phyloP scores from a whole-genome alignment of 768 basidiomycete genomes.

The Guyanaporus albipodus region DNA sequence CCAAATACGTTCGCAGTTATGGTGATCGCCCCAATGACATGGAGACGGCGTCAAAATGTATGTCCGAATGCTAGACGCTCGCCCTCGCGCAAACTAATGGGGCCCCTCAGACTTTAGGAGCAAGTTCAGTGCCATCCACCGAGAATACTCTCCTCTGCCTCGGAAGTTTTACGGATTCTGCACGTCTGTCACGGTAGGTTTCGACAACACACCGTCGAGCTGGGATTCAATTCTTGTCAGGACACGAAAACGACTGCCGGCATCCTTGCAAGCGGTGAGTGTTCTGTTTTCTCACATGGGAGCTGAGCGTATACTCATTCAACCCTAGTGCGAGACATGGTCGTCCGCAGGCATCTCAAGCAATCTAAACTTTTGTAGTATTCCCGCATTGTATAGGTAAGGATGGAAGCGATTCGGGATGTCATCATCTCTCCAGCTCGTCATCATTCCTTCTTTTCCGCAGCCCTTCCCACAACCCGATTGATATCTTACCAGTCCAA shows the following conservation, averaged over 20 bases:
- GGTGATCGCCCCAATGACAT: conserved; percentile 65
- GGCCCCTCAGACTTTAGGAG: conserved; percentile 54
- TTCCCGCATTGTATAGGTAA: conserved; percentile 5
- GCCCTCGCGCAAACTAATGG: not conserved
- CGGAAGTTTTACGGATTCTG: conserved; percentile 77
- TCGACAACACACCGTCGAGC: not conserved
- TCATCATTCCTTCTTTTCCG: not conserved
- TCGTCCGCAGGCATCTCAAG: conserved; percentile 72
- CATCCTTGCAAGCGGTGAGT: conserved; percentile 70
- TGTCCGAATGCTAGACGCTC: conserved; percentile 19
- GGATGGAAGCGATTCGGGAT: not conserved
- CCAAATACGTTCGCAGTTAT: conserved; percentile 70
- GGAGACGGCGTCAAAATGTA: conserved; percentile 65
- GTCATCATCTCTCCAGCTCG: not conserved
- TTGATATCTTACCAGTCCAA: conserved; percentile 4
- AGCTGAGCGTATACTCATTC: conserved; percentile 1
- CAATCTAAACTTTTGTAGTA: conserved; percentile 63
- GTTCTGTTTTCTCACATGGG: not conserved
- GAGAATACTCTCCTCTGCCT: conserved; percentile 70
- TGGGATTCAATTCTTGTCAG: conserved; percentile 28
- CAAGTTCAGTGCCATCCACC: conserved; percentile 72
- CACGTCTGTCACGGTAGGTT: conserved; percentile 65
- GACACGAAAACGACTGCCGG: conserved; percentile 71
- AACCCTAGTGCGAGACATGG: conserved; percentile 70
- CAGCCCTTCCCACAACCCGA: conserved; percentile 3